Percentiles rank a stretch among this genome's conserved stretches.
These are phyloP conservation scores for Diutina mesorugosa DNA, from an alignment of 1,139 yeast species.

Conservation along the genomic window DNA sequence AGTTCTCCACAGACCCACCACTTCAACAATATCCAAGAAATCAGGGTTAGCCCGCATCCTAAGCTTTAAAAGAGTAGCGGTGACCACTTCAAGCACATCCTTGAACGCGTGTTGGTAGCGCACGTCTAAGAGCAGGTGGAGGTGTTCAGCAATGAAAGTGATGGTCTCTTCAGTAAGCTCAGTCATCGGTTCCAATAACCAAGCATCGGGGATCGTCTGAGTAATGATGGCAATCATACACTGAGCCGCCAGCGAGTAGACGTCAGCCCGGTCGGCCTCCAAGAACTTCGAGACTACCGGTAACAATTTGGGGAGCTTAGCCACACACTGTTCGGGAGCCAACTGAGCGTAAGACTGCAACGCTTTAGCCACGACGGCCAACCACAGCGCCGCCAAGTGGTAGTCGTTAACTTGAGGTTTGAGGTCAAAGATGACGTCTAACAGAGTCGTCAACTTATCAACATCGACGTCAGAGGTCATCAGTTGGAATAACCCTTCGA, in stretches of 20 bases:
- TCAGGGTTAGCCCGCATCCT: constrained; percentile 64
- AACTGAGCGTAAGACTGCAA: constrained; percentile 53
- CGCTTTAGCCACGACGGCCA: constrained; percentile 87
- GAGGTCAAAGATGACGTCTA: constrained; percentile 64
- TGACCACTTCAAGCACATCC: constrained; percentile 58
- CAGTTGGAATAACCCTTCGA: constrained; percentile 74
- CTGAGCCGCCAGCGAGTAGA: constrained; percentile 71
- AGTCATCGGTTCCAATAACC: constrained; percentile 38
- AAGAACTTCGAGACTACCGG: constrained; percentile 48
- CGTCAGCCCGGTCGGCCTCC: constrained; percentile 52
- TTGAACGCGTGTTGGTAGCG: constrained; percentile 68
- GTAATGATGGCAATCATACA: constrained; percentile 68
- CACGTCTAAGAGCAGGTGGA: constrained; percentile 51
- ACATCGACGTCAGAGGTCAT: constrained; percentile 52
- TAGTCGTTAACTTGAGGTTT: constrained; percentile 74
- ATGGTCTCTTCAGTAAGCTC: constrained; percentile 46
- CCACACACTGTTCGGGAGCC: constrained; percentile 44
- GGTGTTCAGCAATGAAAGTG: constrained; percentile 33
- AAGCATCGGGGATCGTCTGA: constrained; percentile 51
- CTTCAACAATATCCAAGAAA: constrained; percentile 49
- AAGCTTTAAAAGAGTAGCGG: constrained; percentile 52
- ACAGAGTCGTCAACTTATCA: constrained; percentile 48
- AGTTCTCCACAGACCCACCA: constrained; percentile 80
- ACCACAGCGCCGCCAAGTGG: constrained; percentile 88
- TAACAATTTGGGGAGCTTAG: constrained; percentile 44